Conservation (phyloP, 2,329 filamentous ascomycete species). For the Paecilomyces dactylethromorphus region DNA sequence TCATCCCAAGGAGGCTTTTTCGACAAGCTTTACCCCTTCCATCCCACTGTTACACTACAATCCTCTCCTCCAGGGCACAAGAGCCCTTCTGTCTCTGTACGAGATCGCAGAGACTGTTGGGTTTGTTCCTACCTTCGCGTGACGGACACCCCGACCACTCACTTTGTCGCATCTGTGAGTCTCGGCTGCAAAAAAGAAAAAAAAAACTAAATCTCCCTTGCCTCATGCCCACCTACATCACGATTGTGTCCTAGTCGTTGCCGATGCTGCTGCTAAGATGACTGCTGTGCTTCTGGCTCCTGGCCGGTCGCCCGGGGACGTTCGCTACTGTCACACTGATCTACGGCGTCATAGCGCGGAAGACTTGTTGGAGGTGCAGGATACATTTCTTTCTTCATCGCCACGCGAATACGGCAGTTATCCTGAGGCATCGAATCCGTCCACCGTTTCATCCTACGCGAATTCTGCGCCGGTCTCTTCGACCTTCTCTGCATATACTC, state of each 20-base stretch:
- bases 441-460: conserved; percentile 33
- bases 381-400: neutral
- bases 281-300: neutral
- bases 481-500: conserved; percentile 25
- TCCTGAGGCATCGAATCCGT: neutral
- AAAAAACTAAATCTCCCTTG: neutral
- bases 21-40: neutral
- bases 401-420: neutral
- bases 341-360: neutral
- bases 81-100: neutral
- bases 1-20: neutral
- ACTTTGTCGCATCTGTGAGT: neutral
- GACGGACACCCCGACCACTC: neutral
- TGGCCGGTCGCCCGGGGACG: neutral
- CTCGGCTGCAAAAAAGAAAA: neutral
- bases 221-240: neutral
- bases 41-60: neutral
- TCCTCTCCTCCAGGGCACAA: neutral
- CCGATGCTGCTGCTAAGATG: neutral
- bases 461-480: conserved; percentile 23
- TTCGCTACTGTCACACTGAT: neutral
- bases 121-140: neutral
- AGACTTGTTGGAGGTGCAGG: neutral
- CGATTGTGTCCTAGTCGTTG: neutral
- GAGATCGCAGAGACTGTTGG: neutral